phyloP scores from a whole-genome alignment of 768 basidiomycete genomes.

The Antrodiella citrinella region DNA sequence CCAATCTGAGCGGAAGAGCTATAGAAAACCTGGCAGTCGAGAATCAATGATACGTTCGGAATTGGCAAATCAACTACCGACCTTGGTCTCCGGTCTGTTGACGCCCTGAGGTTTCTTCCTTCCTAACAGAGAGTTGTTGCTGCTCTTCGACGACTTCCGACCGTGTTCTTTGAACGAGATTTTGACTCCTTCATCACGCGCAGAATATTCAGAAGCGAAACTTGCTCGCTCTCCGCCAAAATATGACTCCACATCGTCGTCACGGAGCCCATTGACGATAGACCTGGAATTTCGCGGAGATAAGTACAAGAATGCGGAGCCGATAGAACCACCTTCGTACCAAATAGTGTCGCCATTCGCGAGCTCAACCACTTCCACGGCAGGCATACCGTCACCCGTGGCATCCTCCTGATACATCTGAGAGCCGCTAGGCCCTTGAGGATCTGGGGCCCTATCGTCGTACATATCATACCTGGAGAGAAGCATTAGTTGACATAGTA shows the following conservation, averaged over 20 bases:
- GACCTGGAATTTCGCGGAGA: constrained; percentile 60
- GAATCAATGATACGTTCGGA: neutral
- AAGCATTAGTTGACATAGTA: constrained; percentile 4
- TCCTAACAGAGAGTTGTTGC: constrained; percentile 47
- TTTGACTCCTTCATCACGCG: constrained; percentile 52
- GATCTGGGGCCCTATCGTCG: constrained; percentile 29
- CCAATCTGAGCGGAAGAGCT: constrained; percentile 74
- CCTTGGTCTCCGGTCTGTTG: constrained; percentile 78
- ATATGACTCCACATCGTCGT: constrained; percentile 59
- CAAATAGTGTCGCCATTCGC: constrained; percentile 87
- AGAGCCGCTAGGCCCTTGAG: constrained; percentile 22
- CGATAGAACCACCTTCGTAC: constrained; percentile 42
- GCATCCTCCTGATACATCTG: neutral
- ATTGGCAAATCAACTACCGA: constrained; percentile 22
- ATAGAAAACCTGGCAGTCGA: constrained; percentile 50
- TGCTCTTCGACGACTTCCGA: constrained; percentile 58
- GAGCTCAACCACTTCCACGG: constrained; percentile 72
- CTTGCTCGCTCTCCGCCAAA: constrained; percentile 60
- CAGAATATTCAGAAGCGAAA: constrained; percentile 68
- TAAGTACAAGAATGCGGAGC: too few relatives aligned
- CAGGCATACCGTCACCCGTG: constrained; percentile 26
- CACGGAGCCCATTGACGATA: constrained; percentile 77
- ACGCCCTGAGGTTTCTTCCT: constrained; percentile 52
- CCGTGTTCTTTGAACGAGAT: constrained; percentile 72
- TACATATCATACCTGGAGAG: constrained; percentile 72